Evolutionary conservation across 1,284 basidiomycete genomes (phyloP).

Genomic region (Trametes polyzona): DNA sequence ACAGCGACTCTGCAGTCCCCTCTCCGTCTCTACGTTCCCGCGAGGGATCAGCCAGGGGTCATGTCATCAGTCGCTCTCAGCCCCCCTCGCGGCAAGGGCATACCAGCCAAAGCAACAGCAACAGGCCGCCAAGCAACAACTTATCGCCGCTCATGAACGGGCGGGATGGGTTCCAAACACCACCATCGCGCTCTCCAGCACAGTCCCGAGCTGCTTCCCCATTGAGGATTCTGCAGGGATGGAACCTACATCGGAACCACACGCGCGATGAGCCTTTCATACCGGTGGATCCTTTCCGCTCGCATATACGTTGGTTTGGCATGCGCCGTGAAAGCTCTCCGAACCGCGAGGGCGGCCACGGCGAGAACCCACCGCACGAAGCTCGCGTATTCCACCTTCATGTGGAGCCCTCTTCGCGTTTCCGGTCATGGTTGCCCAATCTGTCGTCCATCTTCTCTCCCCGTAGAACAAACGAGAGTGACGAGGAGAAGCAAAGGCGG

Average conservation of each 20-base stretch:
- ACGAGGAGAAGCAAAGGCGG: conserved; percentile 4
- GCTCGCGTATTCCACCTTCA: conserved; percentile 13
- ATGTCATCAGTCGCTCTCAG: conserved; percentile 15
- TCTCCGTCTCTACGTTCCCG: conserved; percentile 31
- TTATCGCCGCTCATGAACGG: conserved; percentile 20
- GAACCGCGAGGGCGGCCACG: background rate
- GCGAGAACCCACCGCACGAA: conserved; percentile 1
- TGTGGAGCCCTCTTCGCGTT: background rate
- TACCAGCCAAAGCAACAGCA: conserved; percentile 10
- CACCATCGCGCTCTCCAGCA: conserved; percentile 36
- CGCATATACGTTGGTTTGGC: conserved; percentile 37
- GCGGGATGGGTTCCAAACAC: conserved; percentile 27
- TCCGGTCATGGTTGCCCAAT: background rate
- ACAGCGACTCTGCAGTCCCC: conserved; percentile 28
- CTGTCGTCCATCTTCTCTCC: background rate
- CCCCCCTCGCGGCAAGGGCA: conserved; percentile 20
- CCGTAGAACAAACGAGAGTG: background rate
- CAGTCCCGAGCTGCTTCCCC: conserved; percentile 50
- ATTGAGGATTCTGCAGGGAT: conserved; percentile 41
- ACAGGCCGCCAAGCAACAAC: conserved; percentile 11
- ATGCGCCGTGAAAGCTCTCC: conserved; percentile 15
- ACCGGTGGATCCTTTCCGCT: conserved; percentile 49
- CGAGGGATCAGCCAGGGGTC: conserved; percentile 23
- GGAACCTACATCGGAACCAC: conserved; percentile 41
- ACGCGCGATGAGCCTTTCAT: conserved; percentile 54